Conservation (phyloP, 106 monocot genomes). For the Vanilla planifolia region DNA sequence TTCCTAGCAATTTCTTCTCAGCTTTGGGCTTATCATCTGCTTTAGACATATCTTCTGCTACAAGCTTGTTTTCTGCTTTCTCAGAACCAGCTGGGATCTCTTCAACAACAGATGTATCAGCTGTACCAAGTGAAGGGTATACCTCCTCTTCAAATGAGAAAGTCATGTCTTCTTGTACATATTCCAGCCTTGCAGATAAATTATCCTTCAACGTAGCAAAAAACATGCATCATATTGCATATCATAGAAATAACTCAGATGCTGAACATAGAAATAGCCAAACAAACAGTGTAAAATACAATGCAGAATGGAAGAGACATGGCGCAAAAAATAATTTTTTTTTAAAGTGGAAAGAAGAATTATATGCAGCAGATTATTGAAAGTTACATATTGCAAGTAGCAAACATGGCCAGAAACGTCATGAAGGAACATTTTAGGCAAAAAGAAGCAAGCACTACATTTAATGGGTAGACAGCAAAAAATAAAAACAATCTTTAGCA, state of each 20-base stretch:
- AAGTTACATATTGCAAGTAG: neutral
- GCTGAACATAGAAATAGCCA: neutral
- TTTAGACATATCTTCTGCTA: constrained; percentile 6
- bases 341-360: neutral
- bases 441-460: too few relatives aligned
- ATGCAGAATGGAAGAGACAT: neutral
- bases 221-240: constrained; percentile 6
- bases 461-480: too few relatives aligned
- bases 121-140: constrained; percentile 29
- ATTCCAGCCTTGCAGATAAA: constrained; percentile 19
- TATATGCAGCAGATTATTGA: neutral
- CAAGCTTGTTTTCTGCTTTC: constrained; percentile 29
- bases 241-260: neutral
- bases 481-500: too few relatives aligned
- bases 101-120: constrained; percentile 27
- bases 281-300: neutral
- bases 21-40: constrained; percentile 12
- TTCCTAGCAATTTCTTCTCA: constrained; percentile 16
- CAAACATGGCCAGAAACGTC: too few relatives aligned
- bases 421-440: too few relatives aligned
- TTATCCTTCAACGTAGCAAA: constrained; percentile 44
- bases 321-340: too few relatives aligned
- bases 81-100: constrained; percentile 21
- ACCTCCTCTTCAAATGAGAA: constrained; percentile 73
- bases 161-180: constrained; percentile 78